A percentile compares a stretch with the other conserved stretches of the same genome.
Evolutionary conservation across 108 stramenopile genomes (phyloP).

Genomic region (Fragilariopsis cylindrus): DNA sequence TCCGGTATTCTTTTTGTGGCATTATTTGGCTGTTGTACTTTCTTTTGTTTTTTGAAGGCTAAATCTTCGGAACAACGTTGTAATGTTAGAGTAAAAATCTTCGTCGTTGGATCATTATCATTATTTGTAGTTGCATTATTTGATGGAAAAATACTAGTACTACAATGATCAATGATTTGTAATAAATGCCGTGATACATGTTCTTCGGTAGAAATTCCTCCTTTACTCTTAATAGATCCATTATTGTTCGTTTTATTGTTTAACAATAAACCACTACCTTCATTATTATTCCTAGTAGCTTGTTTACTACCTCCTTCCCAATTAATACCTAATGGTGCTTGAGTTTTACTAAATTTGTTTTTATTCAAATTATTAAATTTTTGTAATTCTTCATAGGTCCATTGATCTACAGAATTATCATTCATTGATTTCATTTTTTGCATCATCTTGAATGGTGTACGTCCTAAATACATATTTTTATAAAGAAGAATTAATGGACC

Average conservation of each 20-base stretch:
- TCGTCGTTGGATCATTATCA: too few species aligned
- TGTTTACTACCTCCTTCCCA: background rate
- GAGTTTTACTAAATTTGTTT: background rate
- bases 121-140: too few species aligned
- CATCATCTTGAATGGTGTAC: background rate
- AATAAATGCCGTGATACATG: too few species aligned
- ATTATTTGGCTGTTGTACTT: background rate
- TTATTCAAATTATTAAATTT: background rate
- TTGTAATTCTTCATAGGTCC: background rate
- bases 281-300: background rate
- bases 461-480: background rate
- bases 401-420: background rate
- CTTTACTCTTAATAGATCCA: too few species aligned
- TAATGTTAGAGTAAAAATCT: too few species aligned
- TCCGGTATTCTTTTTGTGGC: background rate
- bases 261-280: background rate
- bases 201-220: too few species aligned
- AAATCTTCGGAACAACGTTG: too few species aligned
- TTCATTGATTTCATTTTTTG: background rate
- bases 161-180: too few species aligned
- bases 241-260: too few species aligned
- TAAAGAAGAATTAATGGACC: background rate
- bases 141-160: too few species aligned
- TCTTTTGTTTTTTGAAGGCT: too few species aligned
- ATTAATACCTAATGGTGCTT: slow-evolving; percentile 4